phyloP scores from a whole-genome alignment of 2,329 filamentous ascomycete species.

The Monosporascus sp. region DNA sequence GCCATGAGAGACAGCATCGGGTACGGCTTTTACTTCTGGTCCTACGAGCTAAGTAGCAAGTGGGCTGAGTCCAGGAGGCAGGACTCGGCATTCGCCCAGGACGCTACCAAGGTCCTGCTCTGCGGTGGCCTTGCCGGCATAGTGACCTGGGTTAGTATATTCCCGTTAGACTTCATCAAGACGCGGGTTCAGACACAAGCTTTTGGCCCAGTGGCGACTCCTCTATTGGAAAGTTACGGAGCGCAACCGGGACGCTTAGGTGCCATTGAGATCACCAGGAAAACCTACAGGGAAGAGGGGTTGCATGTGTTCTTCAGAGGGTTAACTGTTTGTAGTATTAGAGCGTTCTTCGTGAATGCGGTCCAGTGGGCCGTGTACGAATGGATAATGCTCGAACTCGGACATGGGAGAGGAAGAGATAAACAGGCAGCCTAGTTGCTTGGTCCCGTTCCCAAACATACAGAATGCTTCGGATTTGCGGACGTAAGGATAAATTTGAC shows the following conservation, averaged over 20 bases:
- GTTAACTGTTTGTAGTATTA: slow-evolving; percentile 72
- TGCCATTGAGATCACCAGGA: slow-evolving; percentile 58
- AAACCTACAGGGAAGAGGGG: slow-evolving; percentile 62
- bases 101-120: slow-evolving; percentile 62
- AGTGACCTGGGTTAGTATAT: slow-evolving; percentile 83
- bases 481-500: no score
- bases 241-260: slow-evolving; percentile 32
- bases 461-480: no score
- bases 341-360: slow-evolving; percentile 90
- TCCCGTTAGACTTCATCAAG: slow-evolving; percentile 88
- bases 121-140: slow-evolving; percentile 86
- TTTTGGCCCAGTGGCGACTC: slow-evolving; percentile 18
- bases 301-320: slow-evolving; percentile 64
- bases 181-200: slow-evolving; percentile 80
- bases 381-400: slow-evolving; percentile 67
- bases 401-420: slow-evolving; percentile 21
- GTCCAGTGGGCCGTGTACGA: slow-evolving; percentile 92
- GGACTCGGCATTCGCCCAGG: slow-evolving; percentile 28
- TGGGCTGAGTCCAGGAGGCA: slow-evolving; percentile 36
- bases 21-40: slow-evolving; percentile 98
- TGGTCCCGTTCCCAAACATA: no score
- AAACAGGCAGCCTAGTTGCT: no score
- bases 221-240: slow-evolving; percentile 27
- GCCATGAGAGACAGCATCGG: slow-evolving; percentile 79
- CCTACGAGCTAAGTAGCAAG: slow-evolving; percentile 72